phyloP scores from a whole-genome alignment of 1,284 basidiomycete genomes.

The Wallemia hederae region DNA sequence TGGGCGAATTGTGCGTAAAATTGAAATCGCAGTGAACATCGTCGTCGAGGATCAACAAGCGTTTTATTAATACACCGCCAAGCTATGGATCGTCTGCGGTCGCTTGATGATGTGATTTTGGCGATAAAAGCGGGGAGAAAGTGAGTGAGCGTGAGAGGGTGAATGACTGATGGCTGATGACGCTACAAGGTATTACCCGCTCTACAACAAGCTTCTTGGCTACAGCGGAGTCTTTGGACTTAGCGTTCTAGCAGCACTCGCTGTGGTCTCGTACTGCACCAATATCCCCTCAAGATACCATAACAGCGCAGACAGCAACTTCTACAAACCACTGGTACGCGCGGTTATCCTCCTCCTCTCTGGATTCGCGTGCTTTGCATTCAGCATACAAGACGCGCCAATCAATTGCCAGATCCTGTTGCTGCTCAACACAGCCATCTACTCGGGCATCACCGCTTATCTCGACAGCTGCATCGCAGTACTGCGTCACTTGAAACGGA shows the following conservation, averaged over 20 bases:
- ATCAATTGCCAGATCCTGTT: neutral
- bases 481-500: neutral
- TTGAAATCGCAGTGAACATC: too few species aligned
- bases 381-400: neutral
- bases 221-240: neutral
- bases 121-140: neutral
- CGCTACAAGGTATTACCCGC: neutral
- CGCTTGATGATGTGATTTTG: neutral
- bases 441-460: neutral
- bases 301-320: neutral
- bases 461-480: neutral
- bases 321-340: neutral
- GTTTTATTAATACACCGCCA: neutral
- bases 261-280: neutral
- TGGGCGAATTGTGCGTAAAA: too few species aligned
- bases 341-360: neutral
- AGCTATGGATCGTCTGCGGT: neutral
- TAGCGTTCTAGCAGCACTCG: neutral
- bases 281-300: neutral
- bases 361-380: neutral
- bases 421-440: neutral
- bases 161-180: neutral
- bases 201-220: neutral
- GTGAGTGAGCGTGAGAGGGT: neutral
- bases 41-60: too few species aligned